Base-by-base conservation (phyloP, 2,329 filamentous ascomycete species). In the Myriosclerotinia scirpicola region DNA sequence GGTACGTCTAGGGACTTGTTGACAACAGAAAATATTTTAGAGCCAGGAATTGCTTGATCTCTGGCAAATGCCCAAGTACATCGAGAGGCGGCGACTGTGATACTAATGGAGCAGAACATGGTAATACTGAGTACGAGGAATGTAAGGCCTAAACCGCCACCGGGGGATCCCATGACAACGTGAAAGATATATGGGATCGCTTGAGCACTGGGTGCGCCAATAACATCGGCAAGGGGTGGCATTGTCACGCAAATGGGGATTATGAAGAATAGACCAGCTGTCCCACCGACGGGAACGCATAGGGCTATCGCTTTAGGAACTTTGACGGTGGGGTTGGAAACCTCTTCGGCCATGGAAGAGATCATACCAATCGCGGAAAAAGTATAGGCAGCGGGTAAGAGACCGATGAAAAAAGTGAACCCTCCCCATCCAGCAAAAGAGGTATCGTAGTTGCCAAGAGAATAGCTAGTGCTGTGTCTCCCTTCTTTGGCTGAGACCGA, bases 51-150 rank as follows among this genome's bases (percentile, higher is more conserved):
- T 14, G 89, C 90, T 2, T 88, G 84, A 67, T 92, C 89, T 71
- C 86, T 79, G 65, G 84, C 87, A 69, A 90, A 90, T 0, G 88
- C 88, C 72, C 87, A 90, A 11, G 85, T 85, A 83, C 90, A 90
- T 9, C 87, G 82, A 0, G 80, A 82, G 0, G 83, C 82, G 0
- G 82, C 82, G 2, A 80, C 79, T 0, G 82, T 84, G 69, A 84
- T 83, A 53, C 79, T 80, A 69, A 85, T 83, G 40, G 79, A 81
- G 76, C 82, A 85, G 75, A 84, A 84, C 54, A 85, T 74, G 0
- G 80, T 82, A 66, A 85, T 78, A 5, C 79, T 76, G 2, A 85
- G 75, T 11, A 85, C 79, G 14, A 84, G 76, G 71, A 83, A 80
- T n/a, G 79, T 80, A 8, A 85, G 77, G 0, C 76, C 81, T 0